Conservation (phyloP, 1,284 basidiomycete genomes). For the Apiotrichum veenhuisii region DNA sequence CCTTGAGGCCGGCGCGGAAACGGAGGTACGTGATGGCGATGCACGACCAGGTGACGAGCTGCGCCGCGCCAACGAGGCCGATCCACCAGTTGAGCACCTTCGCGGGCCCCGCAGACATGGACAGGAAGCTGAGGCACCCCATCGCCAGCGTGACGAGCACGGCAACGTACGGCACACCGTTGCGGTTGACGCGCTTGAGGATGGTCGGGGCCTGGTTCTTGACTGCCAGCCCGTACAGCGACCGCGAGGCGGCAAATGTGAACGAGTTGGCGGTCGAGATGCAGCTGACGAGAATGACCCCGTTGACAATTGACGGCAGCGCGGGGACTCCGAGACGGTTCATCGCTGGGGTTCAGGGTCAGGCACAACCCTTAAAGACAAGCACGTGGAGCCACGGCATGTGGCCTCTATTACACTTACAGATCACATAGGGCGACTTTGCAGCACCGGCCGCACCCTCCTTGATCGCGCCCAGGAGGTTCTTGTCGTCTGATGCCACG, state of each 20-base stretch:
- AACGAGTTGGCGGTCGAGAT: constrained; percentile 41
- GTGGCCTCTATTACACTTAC: constrained; percentile 16
- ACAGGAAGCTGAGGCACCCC: constrained; percentile 30
- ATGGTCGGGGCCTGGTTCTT: constrained; percentile 27
- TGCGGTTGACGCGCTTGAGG: constrained; percentile 22
- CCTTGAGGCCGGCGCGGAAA: constrained; percentile 29
- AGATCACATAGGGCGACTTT: constrained; percentile 32
- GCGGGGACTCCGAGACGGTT: constrained; percentile 40
- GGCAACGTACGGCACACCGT: constrained; percentile 24
- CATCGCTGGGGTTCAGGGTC: too few relatives aligned
- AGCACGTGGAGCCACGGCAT: not conserved
- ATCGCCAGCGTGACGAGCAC: constrained; percentile 25
- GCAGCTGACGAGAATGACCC: constrained; percentile 38
- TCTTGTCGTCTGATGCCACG: constrained; percentile 14
- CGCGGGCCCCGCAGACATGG: constrained; percentile 18
- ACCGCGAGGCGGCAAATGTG: constrained; percentile 28
- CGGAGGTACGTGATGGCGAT: constrained; percentile 34
- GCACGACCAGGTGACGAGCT: constrained; percentile 30
- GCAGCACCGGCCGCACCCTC: constrained; percentile 16
- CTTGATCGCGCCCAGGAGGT: constrained; percentile 22
- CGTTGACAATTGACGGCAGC: constrained; percentile 45
- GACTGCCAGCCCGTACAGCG: constrained; percentile 29
- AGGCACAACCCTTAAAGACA: constrained; percentile 4
- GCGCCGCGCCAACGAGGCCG: constrained; percentile 14
- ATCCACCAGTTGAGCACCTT: constrained; percentile 32